Percentiles rank a stretch among this genome's conserved stretches.
Evolutionary conservation across 2,329 filamentous ascomycete species (phyloP).

Genomic region (Pseudocercospora crystallina): DNA sequence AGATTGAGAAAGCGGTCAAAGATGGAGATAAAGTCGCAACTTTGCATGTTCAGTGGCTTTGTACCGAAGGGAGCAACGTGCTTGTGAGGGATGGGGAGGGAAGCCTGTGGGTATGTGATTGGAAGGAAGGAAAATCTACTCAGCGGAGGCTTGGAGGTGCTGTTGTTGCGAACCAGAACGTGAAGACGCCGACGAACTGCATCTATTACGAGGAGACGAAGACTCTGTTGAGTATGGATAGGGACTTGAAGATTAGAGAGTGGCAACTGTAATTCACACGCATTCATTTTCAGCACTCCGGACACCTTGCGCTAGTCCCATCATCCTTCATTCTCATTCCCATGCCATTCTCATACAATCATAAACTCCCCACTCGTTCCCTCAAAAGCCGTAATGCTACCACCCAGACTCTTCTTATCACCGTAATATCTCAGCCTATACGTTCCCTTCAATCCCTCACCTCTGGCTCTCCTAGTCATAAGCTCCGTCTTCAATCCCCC

Average conservation of each 20-base stretch:
- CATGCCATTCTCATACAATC: slow-evolving; percentile 27
- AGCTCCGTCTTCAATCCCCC: slow-evolving; percentile 23
- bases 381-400: slow-evolving; percentile 66
- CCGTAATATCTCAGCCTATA: slow-evolving; percentile 85
- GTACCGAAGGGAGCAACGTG: slow-evolving; percentile 5
- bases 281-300: too few species aligned
- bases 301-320: neutral
- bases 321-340: neutral
- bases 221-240: slow-evolving; percentile 7
- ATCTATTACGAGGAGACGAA: slow-evolving; percentile 5
- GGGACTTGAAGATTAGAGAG: slow-evolving; percentile 12
- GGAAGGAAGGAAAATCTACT: neutral
- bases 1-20: neutral
- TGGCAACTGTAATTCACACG: slow-evolving; percentile 8
- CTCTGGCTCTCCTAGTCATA: slow-evolving; percentile 34
- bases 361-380: slow-evolving; percentile 62
- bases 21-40: neutral
- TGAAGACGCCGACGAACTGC: neutral
- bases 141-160: neutral
- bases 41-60: slow-evolving; percentile 7
- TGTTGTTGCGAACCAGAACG: too few species aligned
- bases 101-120: slow-evolving; percentile 12
- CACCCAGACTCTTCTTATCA: slow-evolving; percentile 69
- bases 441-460: slow-evolving; percentile 50
- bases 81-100: slow-evolving; percentile 12